Conservation (phyloP, 2,329 filamentous ascomycete genomes). For the Cercospora zeina region DNA sequence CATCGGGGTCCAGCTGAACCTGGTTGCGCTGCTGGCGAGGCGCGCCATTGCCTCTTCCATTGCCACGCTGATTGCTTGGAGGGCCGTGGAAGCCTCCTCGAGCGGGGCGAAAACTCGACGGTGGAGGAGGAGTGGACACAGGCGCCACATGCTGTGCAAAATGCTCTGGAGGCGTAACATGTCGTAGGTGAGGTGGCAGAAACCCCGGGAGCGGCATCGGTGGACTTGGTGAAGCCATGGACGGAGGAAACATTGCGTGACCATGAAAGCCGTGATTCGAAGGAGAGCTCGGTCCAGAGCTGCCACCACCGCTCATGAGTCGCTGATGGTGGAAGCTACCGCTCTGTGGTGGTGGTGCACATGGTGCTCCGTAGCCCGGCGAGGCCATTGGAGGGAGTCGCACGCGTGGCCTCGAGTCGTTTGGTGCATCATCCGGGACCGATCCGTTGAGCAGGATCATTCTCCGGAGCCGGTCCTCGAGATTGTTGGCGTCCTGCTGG, state of each 20-base stretch:
- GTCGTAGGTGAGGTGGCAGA: constrained; percentile 18
- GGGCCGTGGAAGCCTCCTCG: constrained; percentile 9
- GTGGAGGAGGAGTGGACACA: neutral
- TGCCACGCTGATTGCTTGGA: constrained; percentile 13
- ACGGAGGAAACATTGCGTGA: constrained; percentile 4
- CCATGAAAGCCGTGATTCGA: constrained; percentile 18
- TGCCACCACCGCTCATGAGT: constrained; percentile 16
- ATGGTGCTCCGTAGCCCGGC: constrained; percentile 14
- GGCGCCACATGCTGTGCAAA: neutral
- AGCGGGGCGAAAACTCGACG: constrained; percentile 9
- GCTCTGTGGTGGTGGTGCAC: neutral
- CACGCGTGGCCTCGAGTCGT: constrained; percentile 17
- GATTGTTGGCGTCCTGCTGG: constrained; percentile 28
- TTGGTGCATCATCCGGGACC: constrained; percentile 19
- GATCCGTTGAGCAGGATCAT: constrained; percentile 59
- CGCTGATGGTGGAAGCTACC: constrained; percentile 13
- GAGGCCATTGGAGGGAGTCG: constrained; percentile 17
- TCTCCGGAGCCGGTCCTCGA: constrained; percentile 60
- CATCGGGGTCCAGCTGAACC: constrained; percentile 37
- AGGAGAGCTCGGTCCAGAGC: constrained; percentile 19
- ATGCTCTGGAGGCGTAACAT: constrained; percentile 15
- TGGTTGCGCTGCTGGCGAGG: constrained; percentile 28
- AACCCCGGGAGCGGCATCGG: constrained; percentile 15
- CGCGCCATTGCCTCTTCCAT: constrained; percentile 18
- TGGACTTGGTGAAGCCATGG: constrained; percentile 8